Evolutionary conservation across 2,329 filamentous ascomycete genomes (phyloP), one percentile per base, ranked within the genome.

Genomic region (Exophiala alcalophila): DNA sequence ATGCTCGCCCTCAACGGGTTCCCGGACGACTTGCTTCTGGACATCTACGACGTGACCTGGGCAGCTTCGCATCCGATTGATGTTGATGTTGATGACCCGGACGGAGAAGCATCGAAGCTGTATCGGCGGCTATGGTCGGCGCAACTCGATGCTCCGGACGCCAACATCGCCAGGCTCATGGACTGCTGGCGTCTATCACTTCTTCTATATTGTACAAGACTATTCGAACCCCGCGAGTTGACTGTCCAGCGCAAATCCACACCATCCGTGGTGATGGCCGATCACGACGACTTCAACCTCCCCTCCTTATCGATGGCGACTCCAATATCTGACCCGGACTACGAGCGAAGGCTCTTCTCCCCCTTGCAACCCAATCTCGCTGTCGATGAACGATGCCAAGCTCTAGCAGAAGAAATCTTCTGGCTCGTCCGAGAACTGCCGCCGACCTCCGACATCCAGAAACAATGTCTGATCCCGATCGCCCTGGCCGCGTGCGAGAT

Each of bases 101-200:
- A n/a, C 32, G 16, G 20, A 10, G 38, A 41, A 26, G 38, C 18
- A 11, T 35, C 30, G 1, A 15, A 21, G 14, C 30, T 41, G 4
- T 19, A 32, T 24, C 11, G 12, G 16, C n/a, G 14, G 14, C 35
- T 44, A 8, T 44, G 35, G 41, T 11, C 20, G n/a, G 34, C 26
- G 7, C 15, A 15, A 15, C 40, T 40, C 12, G 35, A 44, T 12
- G 9, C 34, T 11, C 23, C 11, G n/a, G 30, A 44, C 25, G 15
- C 16, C 14, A 28, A 32, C 8, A 23, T 40, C 12, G 12, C 30
- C 12, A 9, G 8, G 6, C 41, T 44, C 7, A 15, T 30, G 9
- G 35, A 44, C 21, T 44, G 41, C 23, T 44, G 41, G 41, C 24
- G 41, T 12, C 41, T 44, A 18, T 24, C 18, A 15, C 18, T 44